Evolutionary conservation across 495 filamentous ascomycete species (phyloP), one percentile per base, ranked within the genome.

Genomic region (Aspergillus ostianus): DNA sequence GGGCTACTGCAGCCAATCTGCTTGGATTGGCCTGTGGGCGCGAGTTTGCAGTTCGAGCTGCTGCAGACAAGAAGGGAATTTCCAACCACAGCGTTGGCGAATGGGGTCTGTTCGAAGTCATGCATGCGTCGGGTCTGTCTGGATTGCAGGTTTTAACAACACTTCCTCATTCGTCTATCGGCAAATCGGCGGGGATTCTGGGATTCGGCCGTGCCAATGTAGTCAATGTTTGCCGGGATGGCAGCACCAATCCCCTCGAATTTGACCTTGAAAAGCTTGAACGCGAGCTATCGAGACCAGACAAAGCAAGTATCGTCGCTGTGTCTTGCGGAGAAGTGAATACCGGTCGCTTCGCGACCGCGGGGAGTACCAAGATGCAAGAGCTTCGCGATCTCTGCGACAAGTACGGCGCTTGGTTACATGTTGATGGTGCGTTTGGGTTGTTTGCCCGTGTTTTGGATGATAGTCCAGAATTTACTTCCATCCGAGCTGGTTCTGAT

Each of bases 401-500:
- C 66, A 74, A 80, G 57, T 86, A 93, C 67, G 83, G 82, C 8
- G 87, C 89, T 2, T 98, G 93, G 93, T 73, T 98, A 20, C 93
- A 98, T 73, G 88, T 92, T 26, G 93, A 97, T 66, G 93, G 88
- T 9, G 91, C 93, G 0, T 97, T 98, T 67, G 93, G 93, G 0
- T 80, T 96, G 18, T 92, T 97, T 65, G 89, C 82, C 6, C 83
- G 92, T 17, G 69, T 85, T 3, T 73, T 94, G 1, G 81, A 84
- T 29, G 74, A 75, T 0, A 79, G 68, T n/a, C 70, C 80, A 1
- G 84, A 91, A 57, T 92, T 89, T 66, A 65, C 74, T 1, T 59
- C 70, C 0, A 78, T 93, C 27, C 80, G 72, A 27, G 66, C 76
- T 9, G 80, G 79, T 6, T 80, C 77, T 3, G 81, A 82, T 8